phyloP scores from a whole-genome alignment of 2,329 filamentous ascomycete species.

The Sphaerulina populicola region DNA sequence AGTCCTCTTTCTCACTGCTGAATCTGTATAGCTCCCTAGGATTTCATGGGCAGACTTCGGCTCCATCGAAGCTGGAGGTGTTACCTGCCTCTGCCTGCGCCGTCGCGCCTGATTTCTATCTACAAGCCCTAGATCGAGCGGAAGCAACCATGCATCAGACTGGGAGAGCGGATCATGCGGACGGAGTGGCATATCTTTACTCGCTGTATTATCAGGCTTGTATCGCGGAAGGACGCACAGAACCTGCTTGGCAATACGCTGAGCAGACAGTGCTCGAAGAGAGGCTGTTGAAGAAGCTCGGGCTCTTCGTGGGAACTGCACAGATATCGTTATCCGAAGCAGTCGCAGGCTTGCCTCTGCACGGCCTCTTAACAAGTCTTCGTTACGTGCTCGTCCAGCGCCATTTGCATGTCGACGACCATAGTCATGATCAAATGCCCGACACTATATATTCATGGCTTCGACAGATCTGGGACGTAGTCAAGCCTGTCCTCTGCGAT shows the following conservation, averaged over 20 bases:
- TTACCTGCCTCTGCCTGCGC: no score
- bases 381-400: conserved; percentile 29
- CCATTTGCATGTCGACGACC: neutral
- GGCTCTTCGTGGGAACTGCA: conserved; percentile 56
- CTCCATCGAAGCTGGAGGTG: neutral
- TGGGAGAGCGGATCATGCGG: conserved; percentile 81
- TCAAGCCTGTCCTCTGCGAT: conserved; percentile 73
- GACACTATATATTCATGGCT: conserved; percentile 40
- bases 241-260: conserved; percentile 12
- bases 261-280: conserved; percentile 24
- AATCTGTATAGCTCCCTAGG: conserved; percentile 14
- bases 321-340: conserved; percentile 58
- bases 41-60: neutral
- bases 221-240: neutral
- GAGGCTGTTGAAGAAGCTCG: conserved; percentile 51
- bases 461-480: conserved; percentile 64
- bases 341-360: conserved; percentile 40
- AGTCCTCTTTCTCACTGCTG: conserved; percentile 42
- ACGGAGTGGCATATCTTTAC: conserved; percentile 73
- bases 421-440: conserved; percentile 1
- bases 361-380: conserved; percentile 33
- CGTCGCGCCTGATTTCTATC: neutral
- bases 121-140: conserved; percentile 24
- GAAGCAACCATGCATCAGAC: conserved; percentile 57
- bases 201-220: conserved; percentile 52